Evolutionary conservation across 2,329 filamentous ascomycete species (phyloP), one percentile per base, ranked within the genome.

Genomic region (Hortaea sp.): DNA sequence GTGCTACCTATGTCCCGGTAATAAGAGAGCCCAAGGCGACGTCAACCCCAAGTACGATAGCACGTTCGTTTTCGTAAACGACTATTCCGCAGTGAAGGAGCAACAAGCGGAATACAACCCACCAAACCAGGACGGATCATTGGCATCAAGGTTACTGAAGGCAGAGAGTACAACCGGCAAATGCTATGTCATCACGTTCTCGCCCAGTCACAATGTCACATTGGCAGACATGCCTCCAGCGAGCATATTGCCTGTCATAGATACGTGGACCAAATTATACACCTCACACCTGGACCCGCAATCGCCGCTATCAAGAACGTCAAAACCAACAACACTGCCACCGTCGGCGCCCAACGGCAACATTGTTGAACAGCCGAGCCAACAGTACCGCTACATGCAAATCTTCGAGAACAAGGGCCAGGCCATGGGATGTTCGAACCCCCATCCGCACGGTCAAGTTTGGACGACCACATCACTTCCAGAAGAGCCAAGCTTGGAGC

Each of bases 371-470:
- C 68, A 69, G 29, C 83, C 88, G 4, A 79, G 75, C 43, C 77
- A 85, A 44, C 87, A 94, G 67, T 88, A 94, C 59, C 80, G 85
- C 45, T 97, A 94, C 69, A 95, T 98, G 89, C 92, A 98, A 64
- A 97, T 98, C 53, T 98, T 98, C 53, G 92, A 98, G 70, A 98
- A 98, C 73, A 98, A 98, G 69, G 92, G 92, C 43, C 81, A 85
- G 1, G 88, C 90, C 7, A 98, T 98, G 92, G 92, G 92, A 43
- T 98, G 92, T 72, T 97, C 90, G 1, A 98, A 98, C 65, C 92
- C 92, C 1, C 92, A 98, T 65, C 92, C 92, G 0, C 92, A 98
- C 68, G 90, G 92, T 49, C 92, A 98, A 66, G 76, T 95, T 52
- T 98, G 92, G 92, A 92, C 88, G 2, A 94, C 89, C 0, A 95